These are phyloP conservation scores for Gloeopeniophorella convolvens DNA, from an alignment of 768 basidiomycete species.

Conservation along the genomic window DNA sequence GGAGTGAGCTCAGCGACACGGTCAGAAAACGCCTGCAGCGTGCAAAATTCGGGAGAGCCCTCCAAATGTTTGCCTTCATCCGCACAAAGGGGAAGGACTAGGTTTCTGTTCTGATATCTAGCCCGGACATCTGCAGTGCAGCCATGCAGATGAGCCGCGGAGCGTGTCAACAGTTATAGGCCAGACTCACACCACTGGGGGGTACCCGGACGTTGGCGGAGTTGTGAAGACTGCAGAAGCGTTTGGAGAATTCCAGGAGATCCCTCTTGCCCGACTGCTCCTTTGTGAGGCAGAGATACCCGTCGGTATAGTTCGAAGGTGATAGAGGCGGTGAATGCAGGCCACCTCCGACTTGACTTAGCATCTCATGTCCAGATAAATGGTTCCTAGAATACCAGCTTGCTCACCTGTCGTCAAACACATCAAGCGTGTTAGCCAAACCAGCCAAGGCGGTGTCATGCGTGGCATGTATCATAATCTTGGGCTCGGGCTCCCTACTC, in stretches of 20 bases:
- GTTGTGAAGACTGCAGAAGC: not conserved
- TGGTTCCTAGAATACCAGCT: too few relatives aligned
- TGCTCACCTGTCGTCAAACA: constrained; percentile 54
- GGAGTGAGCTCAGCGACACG: constrained; percentile 63
- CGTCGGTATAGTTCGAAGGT: constrained; percentile 69
- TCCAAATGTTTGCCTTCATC: constrained; percentile 59
- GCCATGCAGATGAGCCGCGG: too few relatives aligned
- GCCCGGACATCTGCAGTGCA: constrained; percentile 50
- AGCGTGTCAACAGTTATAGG: too few relatives aligned
- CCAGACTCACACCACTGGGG: constrained; percentile 18
- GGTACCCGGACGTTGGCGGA: not conserved
- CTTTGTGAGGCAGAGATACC: too few relatives aligned
- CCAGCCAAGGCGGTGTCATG: constrained; percentile 71
- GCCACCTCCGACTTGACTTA: constrained; percentile 44
- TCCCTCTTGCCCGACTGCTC: too few relatives aligned
- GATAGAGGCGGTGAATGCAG: constrained; percentile 65
- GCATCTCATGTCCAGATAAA: too few relatives aligned
- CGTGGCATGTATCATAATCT: constrained; percentile 62
- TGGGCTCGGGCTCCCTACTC: constrained; percentile 39
- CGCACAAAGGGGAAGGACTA: constrained; percentile 59
- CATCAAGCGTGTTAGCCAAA: constrained; percentile 57
- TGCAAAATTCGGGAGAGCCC: constrained; percentile 70
- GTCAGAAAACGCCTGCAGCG: constrained; percentile 53
- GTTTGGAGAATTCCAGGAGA: constrained; percentile 2
- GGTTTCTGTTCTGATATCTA: constrained; percentile 65